These are phyloP conservation scores for Polychytrium aggregatum DNA, from an alignment of 192 early-diverging fungal genomes.

Conservation along the genomic window DNA sequence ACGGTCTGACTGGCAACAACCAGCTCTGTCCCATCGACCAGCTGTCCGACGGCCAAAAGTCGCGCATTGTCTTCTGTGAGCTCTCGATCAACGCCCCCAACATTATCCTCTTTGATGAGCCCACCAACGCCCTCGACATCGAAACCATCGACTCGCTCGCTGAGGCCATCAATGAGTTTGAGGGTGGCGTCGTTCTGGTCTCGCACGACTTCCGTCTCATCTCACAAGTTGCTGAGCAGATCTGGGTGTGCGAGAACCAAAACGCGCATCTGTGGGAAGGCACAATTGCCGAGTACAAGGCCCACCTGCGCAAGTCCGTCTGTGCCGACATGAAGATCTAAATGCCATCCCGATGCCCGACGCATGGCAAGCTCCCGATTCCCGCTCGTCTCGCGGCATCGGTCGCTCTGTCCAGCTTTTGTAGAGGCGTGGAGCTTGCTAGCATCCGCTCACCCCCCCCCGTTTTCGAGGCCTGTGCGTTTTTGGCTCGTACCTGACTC, in stretches of 20 bases:
- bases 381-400: too few relatives aligned
- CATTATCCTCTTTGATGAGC: conserved; percentile 96
- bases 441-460: too few relatives aligned
- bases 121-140: conserved; percentile 89
- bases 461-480: too few relatives aligned
- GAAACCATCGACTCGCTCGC: conserved; percentile 90
- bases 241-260: conserved; percentile 85
- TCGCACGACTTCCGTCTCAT: conserved; percentile 99
- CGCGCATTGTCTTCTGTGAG: conserved; percentile 93
- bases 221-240: conserved; percentile 83
- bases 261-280: conserved; percentile 65
- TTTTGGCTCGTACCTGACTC: too few relatives aligned
- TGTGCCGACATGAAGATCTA: conserved; percentile 7
- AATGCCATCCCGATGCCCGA: too few relatives aligned
- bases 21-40: conserved; percentile 84
- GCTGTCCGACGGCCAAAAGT: conserved; percentile 89
- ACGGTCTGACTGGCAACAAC: conserved; percentile 84
- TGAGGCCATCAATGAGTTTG: conserved; percentile 87
- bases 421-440: too few relatives aligned
- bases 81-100: conserved; percentile 80
- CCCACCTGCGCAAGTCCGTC: conserved; percentile 71
- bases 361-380: too few relatives aligned
- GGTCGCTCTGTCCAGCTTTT: too few relatives aligned
- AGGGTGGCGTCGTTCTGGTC: conserved; percentile 94
- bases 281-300: conserved; percentile 86